phyloP scores from a whole-genome alignment of 441 rosid species.

The Pelargonium exstipulatum region DNA sequence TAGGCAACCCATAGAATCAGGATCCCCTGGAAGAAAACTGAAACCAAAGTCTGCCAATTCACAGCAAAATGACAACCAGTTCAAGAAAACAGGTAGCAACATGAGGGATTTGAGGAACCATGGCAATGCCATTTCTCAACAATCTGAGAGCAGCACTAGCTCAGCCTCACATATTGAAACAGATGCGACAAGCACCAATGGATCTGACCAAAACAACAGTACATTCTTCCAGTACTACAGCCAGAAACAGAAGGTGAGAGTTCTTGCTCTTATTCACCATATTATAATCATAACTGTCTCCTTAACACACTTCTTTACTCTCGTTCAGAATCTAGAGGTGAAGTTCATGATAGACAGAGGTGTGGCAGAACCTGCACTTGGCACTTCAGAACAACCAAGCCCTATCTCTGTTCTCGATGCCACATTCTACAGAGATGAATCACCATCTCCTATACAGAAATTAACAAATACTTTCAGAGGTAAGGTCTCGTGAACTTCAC shows the following conservation, averaged over 20 bases:
- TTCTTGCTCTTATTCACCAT: constrained; percentile 19
- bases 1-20: constrained; percentile 43
- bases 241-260: constrained; percentile 40
- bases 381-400: constrained; percentile 78
- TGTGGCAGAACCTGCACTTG: constrained; percentile 31
- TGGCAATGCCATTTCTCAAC: constrained; percentile 37
- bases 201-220: constrained; percentile 32
- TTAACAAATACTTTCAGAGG: constrained; percentile 61
- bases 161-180: constrained; percentile 46
- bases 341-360: constrained; percentile 31
- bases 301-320: constrained; percentile 22
- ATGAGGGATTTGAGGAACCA: constrained; percentile 42
- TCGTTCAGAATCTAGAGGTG: constrained; percentile 43
- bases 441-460: constrained; percentile 78
- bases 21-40: constrained; percentile 37
- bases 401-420: constrained; percentile 92
- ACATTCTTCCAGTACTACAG: constrained; percentile 30
- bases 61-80: constrained; percentile 43
- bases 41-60: constrained; percentile 32
- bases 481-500: constrained; percentile 21
- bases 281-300: constrained; percentile 15
- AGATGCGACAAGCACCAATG: constrained; percentile 60
- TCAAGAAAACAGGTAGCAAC: constrained; percentile 43
- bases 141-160: constrained; percentile 55
- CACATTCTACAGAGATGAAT: constrained; percentile 61